Base-by-base conservation (phyloP, 2,329 filamentous ascomycete genomes). In the Aquanectria penicillioides region DNA sequence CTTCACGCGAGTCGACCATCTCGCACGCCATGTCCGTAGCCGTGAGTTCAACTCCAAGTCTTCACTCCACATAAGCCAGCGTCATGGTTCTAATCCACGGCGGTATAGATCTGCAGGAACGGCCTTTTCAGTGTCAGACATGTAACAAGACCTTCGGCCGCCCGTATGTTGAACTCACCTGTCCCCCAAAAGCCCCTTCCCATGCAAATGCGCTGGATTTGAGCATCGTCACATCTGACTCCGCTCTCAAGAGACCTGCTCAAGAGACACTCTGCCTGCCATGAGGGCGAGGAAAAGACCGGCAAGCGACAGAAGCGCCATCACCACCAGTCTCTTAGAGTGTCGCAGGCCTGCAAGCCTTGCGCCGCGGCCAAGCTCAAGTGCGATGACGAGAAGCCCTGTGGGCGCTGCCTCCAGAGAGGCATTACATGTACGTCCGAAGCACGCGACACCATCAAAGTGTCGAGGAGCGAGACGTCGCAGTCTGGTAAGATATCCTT, bases 151-250 rank as follows among this genome's bases (percentile, higher is more conserved):
- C 62, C 5, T 65, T 65, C 15, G 62, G 62, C 18, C 60, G 62
- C 46, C 62, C 56, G 62, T 65, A 89, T 78, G 3, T 62, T n/a
- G n/a, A n/a, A n/a, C n/a, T 29, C 41, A 20, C 78, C 80, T n/a
- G 23, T 20, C 15, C 25, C 26, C 22, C 15, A 23, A 9, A 23
- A 26, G 26, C 9, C 26, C 41, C 26, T 11, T 28, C 12, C 6
- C 1, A n/a, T n/a, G 18, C 13, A 37, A 13, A n/a, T n/a, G n/a
- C n/a, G 26, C 37, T 25, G 20, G n/a, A 34, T 41, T 51, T 15
- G 13, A 29, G 13, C 15, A 5, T 8, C 23, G 7, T 20, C 13
- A n/a, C 41, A 15, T 26, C 48, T 58, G 23, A 53, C 31, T 15
- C 20, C 22, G 11, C 12, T 28, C 20, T 22, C 18, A 50, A 62